phyloP scores from a whole-genome alignment of 345 rosid species.

The Populus alba region DNA sequence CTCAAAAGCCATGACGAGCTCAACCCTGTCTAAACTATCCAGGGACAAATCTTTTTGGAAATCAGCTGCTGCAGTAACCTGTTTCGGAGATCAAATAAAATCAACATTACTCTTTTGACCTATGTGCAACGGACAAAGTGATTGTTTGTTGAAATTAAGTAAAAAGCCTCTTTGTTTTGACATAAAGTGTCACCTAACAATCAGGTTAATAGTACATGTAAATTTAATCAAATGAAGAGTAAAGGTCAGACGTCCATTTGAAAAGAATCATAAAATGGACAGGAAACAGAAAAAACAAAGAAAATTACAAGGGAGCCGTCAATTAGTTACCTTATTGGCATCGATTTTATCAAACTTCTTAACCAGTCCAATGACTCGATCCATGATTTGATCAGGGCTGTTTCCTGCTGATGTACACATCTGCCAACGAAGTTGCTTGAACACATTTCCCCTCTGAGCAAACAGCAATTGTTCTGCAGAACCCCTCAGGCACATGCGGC shows the following conservation, averaged over 20 bases:
- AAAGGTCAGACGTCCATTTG: neutral
- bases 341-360: slow-evolving; percentile 57
- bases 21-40: slow-evolving; percentile 67
- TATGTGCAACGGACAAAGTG: neutral
- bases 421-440: slow-evolving; percentile 23
- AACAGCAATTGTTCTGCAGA: slow-evolving; percentile 4
- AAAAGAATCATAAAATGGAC: neutral
- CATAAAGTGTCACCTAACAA: neutral
- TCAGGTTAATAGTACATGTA: neutral
- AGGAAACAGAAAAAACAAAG: neutral
- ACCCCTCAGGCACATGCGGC: slow-evolving; percentile 46
- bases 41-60: slow-evolving; percentile 59
- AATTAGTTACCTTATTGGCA: slow-evolving; percentile 42
- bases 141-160: neutral
- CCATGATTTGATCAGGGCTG: slow-evolving; percentile 38
- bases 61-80: slow-evolving; percentile 61
- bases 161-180: neutral
- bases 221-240: neutral
- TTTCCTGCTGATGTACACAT: slow-evolving; percentile 28
- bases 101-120: neutral
- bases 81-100: slow-evolving; percentile 2
- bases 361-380: slow-evolving; percentile 44
- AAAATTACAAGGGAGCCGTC: neutral
- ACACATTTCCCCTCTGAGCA: slow-evolving; percentile 16
- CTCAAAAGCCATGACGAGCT: slow-evolving; percentile 71